Base-by-base conservation (phyloP, 129 eudicot species). In the Calendula officinalis region DNA sequence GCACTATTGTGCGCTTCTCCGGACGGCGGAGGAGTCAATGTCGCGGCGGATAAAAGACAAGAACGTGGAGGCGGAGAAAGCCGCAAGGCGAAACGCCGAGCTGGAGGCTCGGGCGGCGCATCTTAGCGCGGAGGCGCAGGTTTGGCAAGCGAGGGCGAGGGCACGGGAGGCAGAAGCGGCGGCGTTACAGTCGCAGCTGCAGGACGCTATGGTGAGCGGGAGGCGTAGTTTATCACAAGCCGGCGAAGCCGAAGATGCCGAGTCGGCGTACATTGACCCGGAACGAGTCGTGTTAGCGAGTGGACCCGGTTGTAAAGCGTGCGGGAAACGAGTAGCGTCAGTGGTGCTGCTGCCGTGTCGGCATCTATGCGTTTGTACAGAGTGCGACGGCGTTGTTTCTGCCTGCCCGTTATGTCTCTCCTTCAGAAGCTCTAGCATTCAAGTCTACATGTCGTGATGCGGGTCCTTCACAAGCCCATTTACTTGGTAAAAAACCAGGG, bases 301-400 rank as follows among this genome's bases (percentile, higher is more conserved):
- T 38, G 84, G 87, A 46, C 85, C 85, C 65, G 59, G 87, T 69
- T 87, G 95, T 62, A 80, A 74, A 70, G 84, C 77, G 55, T 87
- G 95, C 56, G 79, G 83, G 67, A 75, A 69, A 58, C 83, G 90
- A 60, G 83, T 70, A 6, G 95, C 90, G 45, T 75, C 95, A 64
- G 81, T 83, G 59, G 90, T 87, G 76, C 34, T 87, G 75, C 56
- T 87, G 33, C 95, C 95, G 66, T 87, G 95, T 71, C 79, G 90
- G 51, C 95, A 87, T 68, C 69, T 87, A 13, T 75, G 90, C 48
- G 76, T 87, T 64, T 87, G 95, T 69, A 54, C 69, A 36, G 87
- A 81, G 27, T 87, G 95, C 60, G 90, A 81, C 74, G 80, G 68
- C 17, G 81, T 87, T 62, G 87, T 80, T 49, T 74, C 67, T 9